Conservation (phyloP, 2,329 filamentous ascomycete genomes). For the Colletotrichum liaoningense region DNA sequence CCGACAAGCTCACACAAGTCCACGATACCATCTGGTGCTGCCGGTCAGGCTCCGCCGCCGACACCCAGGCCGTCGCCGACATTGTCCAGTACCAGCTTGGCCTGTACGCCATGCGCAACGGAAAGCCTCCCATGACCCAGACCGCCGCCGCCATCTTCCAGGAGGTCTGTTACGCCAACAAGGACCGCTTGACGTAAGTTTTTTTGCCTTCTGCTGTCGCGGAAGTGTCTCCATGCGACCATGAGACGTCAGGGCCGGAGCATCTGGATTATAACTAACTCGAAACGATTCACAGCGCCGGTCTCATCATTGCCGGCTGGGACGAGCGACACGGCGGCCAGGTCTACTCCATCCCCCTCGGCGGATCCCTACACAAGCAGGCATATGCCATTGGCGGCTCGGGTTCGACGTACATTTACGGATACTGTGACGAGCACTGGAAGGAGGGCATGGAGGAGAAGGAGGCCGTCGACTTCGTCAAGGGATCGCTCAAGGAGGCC, state of each 20-base stretch:
- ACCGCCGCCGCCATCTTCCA: slow-evolving; percentile 97
- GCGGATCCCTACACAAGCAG: slow-evolving; percentile 97
- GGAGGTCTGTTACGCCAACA: slow-evolving; percentile 98
- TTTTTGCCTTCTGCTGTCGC: not conserved
- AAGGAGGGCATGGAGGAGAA: slow-evolving; percentile 92
- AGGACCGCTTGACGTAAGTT: slow-evolving; percentile 86
- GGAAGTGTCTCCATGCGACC: not conserved
- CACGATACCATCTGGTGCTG: slow-evolving; percentile 99
- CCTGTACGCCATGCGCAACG: slow-evolving; percentile 90
- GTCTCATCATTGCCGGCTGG: slow-evolving; percentile 98
- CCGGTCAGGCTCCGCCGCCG: slow-evolving; percentile 95
- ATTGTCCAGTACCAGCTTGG: slow-evolving; percentile 97
- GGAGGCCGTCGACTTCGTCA: slow-evolving; percentile 93
- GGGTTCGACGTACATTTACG: slow-evolving; percentile 99
- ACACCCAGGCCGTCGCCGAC: slow-evolving; percentile 97
- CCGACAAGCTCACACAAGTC: slow-evolving; percentile 98
- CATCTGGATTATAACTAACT: not conserved
- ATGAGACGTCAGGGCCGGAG: not conserved
- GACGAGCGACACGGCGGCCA: slow-evolving; percentile 95
- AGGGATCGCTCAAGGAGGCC: slow-evolving; percentile 88
- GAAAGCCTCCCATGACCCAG: slow-evolving; percentile 91
- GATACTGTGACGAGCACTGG: slow-evolving; percentile 98
- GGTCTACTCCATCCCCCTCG: slow-evolving; percentile 96
- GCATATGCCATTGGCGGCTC: slow-evolving; percentile 95
- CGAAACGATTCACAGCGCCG: slow-evolving; percentile 71